Evolutionary conservation across 2,329 filamentous ascomycete species (phyloP).

Genomic region (Fusarium agapanthi): DNA sequence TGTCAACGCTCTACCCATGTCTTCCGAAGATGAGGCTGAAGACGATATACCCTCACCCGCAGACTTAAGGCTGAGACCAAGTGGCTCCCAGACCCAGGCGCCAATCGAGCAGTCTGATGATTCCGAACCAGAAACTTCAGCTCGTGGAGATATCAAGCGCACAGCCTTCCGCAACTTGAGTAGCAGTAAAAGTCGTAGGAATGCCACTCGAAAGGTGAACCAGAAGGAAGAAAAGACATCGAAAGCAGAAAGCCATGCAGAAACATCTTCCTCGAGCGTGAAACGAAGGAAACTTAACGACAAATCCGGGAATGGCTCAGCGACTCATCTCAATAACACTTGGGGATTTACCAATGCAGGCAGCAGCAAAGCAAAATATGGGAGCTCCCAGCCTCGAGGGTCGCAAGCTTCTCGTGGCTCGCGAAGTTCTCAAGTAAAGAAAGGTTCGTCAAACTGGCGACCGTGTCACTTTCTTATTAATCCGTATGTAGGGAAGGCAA

Average conservation of each 20-base stretch:
- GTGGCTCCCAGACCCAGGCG: neutral
- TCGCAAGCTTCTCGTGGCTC: conserved; percentile 30
- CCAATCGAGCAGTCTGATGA: conserved; percentile 22
- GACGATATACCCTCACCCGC: neutral
- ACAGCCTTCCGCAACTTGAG: conserved; percentile 44
- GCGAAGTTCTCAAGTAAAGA: conserved; percentile 36
- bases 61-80: neutral
- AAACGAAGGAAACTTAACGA: conserved; percentile 28
- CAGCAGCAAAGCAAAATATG: conserved; percentile 39
- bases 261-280: conserved; percentile 2
- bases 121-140: conserved; percentile 41
- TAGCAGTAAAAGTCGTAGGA: conserved; percentile 1
- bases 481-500: neutral
- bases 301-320: conserved; percentile 20
- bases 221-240: neutral
- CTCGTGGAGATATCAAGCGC: conserved; percentile 45
- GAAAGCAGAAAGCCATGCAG: neutral
- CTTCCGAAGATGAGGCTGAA: conserved; percentile 43
- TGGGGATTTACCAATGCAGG: conserved; percentile 37
- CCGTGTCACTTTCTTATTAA: neutral
- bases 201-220: neutral
- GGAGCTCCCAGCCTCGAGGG: conserved; percentile 36
- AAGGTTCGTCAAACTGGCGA: conserved; percentile 20
- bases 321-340: conserved; percentile 34
- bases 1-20: conserved; percentile 41